Evolutionary conservation across 2,329 filamentous ascomycete genomes (phyloP), one percentile per base, ranked within the genome.

Genomic region (Colletotrichum aenigma): DNA sequence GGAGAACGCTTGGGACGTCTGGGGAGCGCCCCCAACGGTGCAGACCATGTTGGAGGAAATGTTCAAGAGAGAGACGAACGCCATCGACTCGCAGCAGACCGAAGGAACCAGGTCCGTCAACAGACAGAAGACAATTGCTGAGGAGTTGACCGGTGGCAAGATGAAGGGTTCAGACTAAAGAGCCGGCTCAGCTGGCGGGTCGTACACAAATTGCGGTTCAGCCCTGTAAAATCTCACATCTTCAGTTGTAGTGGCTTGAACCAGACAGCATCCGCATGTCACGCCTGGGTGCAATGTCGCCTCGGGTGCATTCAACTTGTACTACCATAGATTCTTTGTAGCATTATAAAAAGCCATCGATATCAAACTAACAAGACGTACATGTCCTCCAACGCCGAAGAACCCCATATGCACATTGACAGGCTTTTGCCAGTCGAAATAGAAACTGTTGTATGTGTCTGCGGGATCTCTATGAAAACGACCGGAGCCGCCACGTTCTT

Each of bases 81-180:
- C 66, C 32, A 73, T 43, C 32, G 48, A 82, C 13, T 13, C 82
- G 18, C 66, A 88, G 78, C 77, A 80, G 56, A 70, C 56, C 38
- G 86, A 87, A 72, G 82, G 83, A 67, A 85, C 85, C 70, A 86
- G 86, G 76, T 90, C 89, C 24, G 84, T 85, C 21, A 85, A 86
- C 83, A 84, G 90, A 73, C 90, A 91, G 81, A 91, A 89, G 85
- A 84, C 82, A 65, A 88, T 92, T 71, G 87, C 90, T 4, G 91
- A 92, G 82, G 89, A 91, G 82, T 84, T 92, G 75, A 92, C 90
- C 26, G 91, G 91, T 68, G 90, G 90, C 76, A 91, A 90, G 84
- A 87, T 91, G 85, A 86, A 87, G 73, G 55, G 15, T 32, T 24
- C 36, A 38, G 36, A 65, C 64, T 36, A 77, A 76, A 26, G 15